Percentiles rank a stretch among this genome's conserved stretches.
Evolutionary conservation across 2,329 filamentous ascomycete genomes (phyloP).

Genomic region (Trichophyton simii): DNA sequence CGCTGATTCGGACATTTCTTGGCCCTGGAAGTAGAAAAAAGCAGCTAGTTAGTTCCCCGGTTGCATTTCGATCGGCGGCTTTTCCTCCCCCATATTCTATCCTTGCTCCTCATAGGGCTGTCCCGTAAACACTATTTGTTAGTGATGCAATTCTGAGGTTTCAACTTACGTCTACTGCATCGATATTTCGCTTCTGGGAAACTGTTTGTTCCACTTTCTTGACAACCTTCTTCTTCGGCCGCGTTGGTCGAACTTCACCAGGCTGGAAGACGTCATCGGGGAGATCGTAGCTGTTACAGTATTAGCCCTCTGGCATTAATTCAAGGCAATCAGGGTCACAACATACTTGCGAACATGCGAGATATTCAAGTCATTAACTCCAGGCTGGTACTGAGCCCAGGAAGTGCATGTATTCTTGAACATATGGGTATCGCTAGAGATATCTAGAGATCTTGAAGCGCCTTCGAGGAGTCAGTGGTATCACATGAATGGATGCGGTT

Average conservation of each 20-base stretch:
- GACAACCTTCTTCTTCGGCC: conserved; percentile 42
- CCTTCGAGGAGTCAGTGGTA: conserved; percentile 25
- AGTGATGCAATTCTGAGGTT: conserved; percentile 7
- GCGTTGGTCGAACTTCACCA: conserved; percentile 58
- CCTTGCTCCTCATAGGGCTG: background rate
- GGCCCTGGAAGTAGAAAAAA: conserved; percentile 7
- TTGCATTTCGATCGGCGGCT: background rate
- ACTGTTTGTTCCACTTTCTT: conserved; percentile 21
- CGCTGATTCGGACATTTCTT: conserved; percentile 9
- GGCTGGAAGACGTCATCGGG: conserved; percentile 78
- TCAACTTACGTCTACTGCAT: conserved; percentile 33
- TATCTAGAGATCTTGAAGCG: conserved; percentile 39
- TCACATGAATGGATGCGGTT: conserved; percentile 11
- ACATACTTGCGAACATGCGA: conserved; percentile 77
- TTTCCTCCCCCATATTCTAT: background rate
- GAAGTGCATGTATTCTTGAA: conserved; percentile 73
- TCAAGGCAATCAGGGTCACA: background rate
- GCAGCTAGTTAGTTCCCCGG: conserved; percentile 7
- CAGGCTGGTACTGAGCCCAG: conserved; percentile 62
- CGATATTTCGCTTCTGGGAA: conserved; percentile 29
- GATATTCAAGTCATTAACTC: conserved; percentile 67
- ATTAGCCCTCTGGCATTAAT: conserved; percentile 12
- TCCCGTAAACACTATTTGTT: conserved; percentile 1
- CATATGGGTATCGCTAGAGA: conserved; percentile 63
- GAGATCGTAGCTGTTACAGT: conserved; percentile 56